These are phyloP conservation scores for Mychonastes homosphaera DNA, from an alignment of 139 green algal species.

Conservation along the genomic window DNA sequence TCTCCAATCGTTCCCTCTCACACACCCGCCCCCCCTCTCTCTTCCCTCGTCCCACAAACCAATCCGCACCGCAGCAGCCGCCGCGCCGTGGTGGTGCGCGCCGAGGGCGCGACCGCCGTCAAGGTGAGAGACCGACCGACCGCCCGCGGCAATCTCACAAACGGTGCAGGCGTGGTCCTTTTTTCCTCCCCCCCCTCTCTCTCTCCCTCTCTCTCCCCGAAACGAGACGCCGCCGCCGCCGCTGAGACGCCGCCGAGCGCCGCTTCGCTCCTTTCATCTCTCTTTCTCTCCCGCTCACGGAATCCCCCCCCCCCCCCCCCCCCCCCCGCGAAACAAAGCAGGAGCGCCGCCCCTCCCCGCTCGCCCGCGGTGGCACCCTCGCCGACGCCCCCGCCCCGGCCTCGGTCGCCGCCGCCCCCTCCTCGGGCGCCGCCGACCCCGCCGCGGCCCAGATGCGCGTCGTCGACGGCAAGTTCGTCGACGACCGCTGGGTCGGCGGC, in stretches of 20 bases:
- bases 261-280: too few species aligned
- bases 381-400: conserved; percentile 48
- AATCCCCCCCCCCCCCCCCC: background rate
- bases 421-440: too few species aligned
- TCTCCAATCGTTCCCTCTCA: background rate
- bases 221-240: too few species aligned
- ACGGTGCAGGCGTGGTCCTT: too few species aligned
- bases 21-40: background rate
- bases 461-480: conserved; percentile 68
- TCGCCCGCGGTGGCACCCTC: conserved; percentile 61
- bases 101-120: background rate
- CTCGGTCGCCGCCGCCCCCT: conserved; percentile 45
- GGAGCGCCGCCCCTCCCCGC: conserved; percentile 47
- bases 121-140: background rate
- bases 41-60: background rate
- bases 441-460: conserved; percentile 30
- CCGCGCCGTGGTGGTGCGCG: background rate
- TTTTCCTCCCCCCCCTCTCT: too few species aligned
- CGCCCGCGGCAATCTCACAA: background rate
- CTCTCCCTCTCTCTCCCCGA: too few species aligned
- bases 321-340: conserved; percentile 10
- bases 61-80: background rate
- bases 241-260: too few species aligned
- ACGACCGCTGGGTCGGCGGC: conserved; percentile 72
- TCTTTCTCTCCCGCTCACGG: too few species aligned